phyloP scores from a whole-genome alignment of 768 basidiomycete species.

The Suillus weaverae region DNA sequence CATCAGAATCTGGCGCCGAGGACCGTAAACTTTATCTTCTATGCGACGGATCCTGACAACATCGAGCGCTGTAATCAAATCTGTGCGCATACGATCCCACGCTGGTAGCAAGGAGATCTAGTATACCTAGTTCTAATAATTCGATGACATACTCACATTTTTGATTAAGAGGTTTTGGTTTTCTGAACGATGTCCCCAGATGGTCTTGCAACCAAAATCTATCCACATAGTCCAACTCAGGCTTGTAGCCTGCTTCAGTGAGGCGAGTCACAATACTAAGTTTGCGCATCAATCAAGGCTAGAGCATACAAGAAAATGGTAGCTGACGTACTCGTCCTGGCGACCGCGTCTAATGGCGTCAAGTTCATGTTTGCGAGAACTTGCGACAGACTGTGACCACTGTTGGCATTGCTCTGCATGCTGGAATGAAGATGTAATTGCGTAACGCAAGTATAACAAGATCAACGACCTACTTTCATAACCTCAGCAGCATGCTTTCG shows the following conservation, averaged over 20 bases:
- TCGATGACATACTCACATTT: neutral
- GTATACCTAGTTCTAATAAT: neutral
- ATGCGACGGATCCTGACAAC: neutral
- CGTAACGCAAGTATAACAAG: neutral
- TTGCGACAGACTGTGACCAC: neutral
- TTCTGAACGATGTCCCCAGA: neutral
- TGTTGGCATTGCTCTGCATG: neutral
- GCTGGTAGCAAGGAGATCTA: neutral
- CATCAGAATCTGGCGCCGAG: neutral
- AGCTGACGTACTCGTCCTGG: neutral
- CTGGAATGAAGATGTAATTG: neutral
- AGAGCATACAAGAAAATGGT: neutral
- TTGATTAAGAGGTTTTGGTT: neutral
- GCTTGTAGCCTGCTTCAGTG: neutral
- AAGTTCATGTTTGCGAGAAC: constrained; percentile 3
- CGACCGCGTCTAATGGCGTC: neutral
- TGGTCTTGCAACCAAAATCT: neutral
- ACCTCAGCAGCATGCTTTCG: neutral
- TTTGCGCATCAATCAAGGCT: too few species aligned
- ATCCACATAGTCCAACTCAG: neutral
- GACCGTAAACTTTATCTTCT: neutral
- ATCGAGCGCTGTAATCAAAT: neutral
- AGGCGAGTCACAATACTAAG: neutral
- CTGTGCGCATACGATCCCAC: constrained; percentile 4
- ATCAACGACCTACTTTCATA: neutral